Conservation (phyloP, 73 alveolate genomes). For the Paramecium pentaurelia region DNA sequence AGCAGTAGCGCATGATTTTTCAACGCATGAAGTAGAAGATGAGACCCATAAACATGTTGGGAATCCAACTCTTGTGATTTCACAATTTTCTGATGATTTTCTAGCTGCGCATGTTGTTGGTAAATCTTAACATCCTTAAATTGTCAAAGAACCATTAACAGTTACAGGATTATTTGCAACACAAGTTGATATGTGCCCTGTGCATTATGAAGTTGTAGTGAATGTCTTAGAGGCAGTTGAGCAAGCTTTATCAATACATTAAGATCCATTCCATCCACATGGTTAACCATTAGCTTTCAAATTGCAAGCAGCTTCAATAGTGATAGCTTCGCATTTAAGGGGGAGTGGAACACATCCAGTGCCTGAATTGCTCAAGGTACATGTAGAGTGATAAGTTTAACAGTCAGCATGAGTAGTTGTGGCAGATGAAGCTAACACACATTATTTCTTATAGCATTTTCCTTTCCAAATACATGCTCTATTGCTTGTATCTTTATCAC, state of each 20-base stretch:
- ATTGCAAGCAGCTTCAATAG: neutral
- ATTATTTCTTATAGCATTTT: neutral
- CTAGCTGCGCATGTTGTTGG: neutral
- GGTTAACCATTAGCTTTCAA: neutral
- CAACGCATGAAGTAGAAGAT: neutral
- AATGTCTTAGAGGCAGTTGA: neutral
- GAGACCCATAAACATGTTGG: neutral
- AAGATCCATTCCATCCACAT: slow-evolving; percentile 37
- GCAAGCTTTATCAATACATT: neutral
- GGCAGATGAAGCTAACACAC: neutral
- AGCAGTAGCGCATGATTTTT: neutral
- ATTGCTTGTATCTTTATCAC: neutral
- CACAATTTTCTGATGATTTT: neutral
- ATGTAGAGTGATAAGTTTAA: neutral
- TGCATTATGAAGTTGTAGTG: neutral
- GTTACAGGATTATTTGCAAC: neutral
- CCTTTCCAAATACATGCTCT: slow-evolving; percentile 14
- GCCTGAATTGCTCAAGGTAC: neutral
- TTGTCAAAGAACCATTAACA: neutral
- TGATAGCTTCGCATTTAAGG: neutral
- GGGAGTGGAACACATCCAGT: neutral
- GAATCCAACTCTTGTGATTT: neutral
- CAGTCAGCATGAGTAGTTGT: neutral
- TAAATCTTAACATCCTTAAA: neutral
- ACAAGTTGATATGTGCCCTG: neutral